phyloP scores from a whole-genome alignment of 2,329 filamentous ascomycete species.

The Xylariaceae sp. region DNA sequence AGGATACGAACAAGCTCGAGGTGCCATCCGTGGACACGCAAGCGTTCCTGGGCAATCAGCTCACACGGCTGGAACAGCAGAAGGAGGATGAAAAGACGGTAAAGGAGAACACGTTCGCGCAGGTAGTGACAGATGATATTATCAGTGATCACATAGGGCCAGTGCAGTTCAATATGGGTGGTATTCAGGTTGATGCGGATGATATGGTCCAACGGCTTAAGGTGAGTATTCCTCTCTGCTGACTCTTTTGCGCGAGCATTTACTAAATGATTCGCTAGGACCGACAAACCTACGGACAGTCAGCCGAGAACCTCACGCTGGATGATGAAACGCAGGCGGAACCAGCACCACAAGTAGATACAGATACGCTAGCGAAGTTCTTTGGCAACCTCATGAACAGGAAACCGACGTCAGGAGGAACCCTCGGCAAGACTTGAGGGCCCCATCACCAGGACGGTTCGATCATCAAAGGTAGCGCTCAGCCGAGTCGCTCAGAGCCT shows the following conservation, averaged over 20 bases:
- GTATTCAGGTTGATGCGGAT: conserved; percentile 92
- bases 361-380: conserved; percentile 56
- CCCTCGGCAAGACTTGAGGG: conserved; percentile 22
- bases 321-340: conserved; percentile 36
- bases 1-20: conserved; percentile 50
- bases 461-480: conserved; percentile 2
- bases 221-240: conserved; percentile 46
- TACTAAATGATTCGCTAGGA: conserved; percentile 41
- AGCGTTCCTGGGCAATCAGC: conserved; percentile 69
- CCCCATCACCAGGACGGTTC: neutral
- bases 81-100: conserved; percentile 49
- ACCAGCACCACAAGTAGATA: conserved; percentile 44
- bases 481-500: neutral
- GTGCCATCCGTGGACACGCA: conserved; percentile 71
- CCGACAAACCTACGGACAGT: conserved; percentile 50
- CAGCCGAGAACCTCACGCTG: conserved; percentile 42
- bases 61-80: conserved; percentile 66
- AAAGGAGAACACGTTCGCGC: conserved; percentile 31
- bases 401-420: conserved; percentile 35
- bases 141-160: conserved; percentile 82
- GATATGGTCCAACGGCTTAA: conserved; percentile 86
- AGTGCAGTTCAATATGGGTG: conserved; percentile 97
- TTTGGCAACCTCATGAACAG: conserved; percentile 58
- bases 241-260: neutral
- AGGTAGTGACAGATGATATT: conserved; percentile 37